phyloP scores from a whole-genome alignment of 352 stramenopile species.

The Globisporangium cystogenes region DNA sequence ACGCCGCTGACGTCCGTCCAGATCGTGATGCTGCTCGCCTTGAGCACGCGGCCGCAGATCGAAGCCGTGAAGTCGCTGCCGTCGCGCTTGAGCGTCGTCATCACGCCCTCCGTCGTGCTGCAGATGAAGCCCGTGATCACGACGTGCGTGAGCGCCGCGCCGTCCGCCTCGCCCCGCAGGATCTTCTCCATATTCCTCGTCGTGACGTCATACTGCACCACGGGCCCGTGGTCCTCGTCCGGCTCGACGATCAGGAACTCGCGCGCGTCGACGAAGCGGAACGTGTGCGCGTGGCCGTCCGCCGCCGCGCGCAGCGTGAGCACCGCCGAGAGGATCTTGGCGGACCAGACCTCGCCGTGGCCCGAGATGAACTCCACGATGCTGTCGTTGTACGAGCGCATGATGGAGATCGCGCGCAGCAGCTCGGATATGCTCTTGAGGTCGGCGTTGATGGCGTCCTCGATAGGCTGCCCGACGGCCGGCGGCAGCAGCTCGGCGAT shows the following conservation, averaged over 20 bases:
- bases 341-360: constrained; percentile 95
- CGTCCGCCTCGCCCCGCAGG: constrained; percentile 31
- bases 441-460: constrained; percentile 55
- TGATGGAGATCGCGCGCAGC: constrained; percentile 83
- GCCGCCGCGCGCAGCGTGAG: constrained; percentile 36
- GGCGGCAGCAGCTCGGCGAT: constrained; percentile 52
- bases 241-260: constrained; percentile 82
- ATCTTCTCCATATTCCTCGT: constrained; percentile 56
- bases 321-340: constrained; percentile 87
- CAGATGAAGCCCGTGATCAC: constrained; percentile 98
- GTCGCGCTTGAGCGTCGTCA: constrained; percentile 95
- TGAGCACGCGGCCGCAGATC: constrained; percentile 93
- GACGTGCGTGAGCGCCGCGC: constrained; percentile 58
- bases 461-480: constrained; percentile 46
- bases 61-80: constrained; percentile 97
- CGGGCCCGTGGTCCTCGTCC: constrained; percentile 69
- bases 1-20: constrained; percentile 98
- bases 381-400: constrained; percentile 82
- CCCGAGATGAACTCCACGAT: constrained; percentile 93
- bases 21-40: constrained; percentile 91
- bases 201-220: constrained; percentile 75
- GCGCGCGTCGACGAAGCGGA: constrained; percentile 91
- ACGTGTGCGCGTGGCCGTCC: constrained; percentile 56
- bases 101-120: constrained; percentile 92
- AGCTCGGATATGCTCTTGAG: constrained; percentile 70